Evolutionary conservation across 345 rosid species (phyloP), one percentile per base, ranked within the genome.

Genomic region (Durio zibethinus): DNA sequence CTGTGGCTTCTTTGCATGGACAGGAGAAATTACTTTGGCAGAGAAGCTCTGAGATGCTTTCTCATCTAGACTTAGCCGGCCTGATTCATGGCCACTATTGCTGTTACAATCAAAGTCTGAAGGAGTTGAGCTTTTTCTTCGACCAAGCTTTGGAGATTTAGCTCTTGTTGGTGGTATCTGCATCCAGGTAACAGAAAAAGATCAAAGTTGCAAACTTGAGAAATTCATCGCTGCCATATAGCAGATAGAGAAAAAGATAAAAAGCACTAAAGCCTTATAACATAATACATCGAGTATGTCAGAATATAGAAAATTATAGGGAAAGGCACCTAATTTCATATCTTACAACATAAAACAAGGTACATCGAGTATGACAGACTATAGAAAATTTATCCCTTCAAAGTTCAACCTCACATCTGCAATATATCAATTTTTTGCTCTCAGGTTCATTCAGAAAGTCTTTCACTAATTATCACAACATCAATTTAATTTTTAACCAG

Each of bases 121-220:
- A 25, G 80, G 54, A 27, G 81, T 69, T 8, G 85, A 75, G 80
- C 80, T 83, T 88, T 97, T 97, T 80, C 75, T 97, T 71, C 99
- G 78, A 50, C 99, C 99, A 27, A 97, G 93, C 81, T 94, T 97
- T 15, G 99, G 99, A 84, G 99, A 97, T 87, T 91, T 97, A 21
- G 99, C 88, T 83, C 98, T 89, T 54, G 99, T 97, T 62, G 97
- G 73, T 18, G 98, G 99, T 85, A 97, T 88, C 99, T 97, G 84
- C 83, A 83, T 76, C 62, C 61, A 76, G 64, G 48, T 63, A 77
- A 80, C 21, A 11, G 69, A n/a, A 43, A 72, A 70, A 5, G 42
- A 70, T 70, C 36, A 70, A 48, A 14, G 27, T 25, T 73, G 45
- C 64, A 12, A 68, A 61, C 15, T 4, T 23, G 36, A 77, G 10